These are phyloP conservation scores for Penicillium palitans DNA, from an alignment of 2,329 filamentous ascomycete genomes.

Conservation along the genomic window DNA sequence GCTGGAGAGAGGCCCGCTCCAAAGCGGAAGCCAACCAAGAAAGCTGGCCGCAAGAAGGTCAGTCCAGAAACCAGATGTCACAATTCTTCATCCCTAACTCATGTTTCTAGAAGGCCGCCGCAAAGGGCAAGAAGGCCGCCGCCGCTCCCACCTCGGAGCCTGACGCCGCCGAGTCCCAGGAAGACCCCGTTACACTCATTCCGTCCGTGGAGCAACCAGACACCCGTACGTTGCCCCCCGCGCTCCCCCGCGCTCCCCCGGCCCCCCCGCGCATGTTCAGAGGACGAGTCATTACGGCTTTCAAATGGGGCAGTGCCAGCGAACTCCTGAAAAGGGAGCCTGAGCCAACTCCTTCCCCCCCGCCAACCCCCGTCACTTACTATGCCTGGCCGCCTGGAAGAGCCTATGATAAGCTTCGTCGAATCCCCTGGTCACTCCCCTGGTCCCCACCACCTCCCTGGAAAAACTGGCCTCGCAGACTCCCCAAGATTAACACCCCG, in stretches of 20 bases:
- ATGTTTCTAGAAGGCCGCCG: background rate
- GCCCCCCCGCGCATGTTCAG: background rate
- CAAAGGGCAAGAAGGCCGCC: background rate
- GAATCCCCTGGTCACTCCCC: slow-evolving; percentile 6
- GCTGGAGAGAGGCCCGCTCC: slow-evolving; percentile 5
- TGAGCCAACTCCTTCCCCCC: background rate
- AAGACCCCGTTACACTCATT: background rate
- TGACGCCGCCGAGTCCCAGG: background rate
- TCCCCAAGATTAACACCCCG: background rate
- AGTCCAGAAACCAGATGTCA: background rate
- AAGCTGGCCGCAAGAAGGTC: slow-evolving; percentile 2
- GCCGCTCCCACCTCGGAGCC: background rate
- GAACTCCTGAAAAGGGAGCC: background rate
- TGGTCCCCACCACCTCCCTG: background rate
- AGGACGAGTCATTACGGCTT: background rate
- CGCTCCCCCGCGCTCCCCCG: background rate
- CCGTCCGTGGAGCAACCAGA: slow-evolving; percentile 3
- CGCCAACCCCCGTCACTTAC: background rate
- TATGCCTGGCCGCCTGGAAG: slow-evolving; percentile 4
- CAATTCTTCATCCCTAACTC: background rate
- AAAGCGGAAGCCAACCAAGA: slow-evolving; percentile 5
- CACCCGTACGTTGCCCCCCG: background rate
- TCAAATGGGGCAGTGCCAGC: background rate
- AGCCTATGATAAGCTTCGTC: background rate
- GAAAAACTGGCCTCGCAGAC: background rate